Evolutionary conservation across 441 rosid species (phyloP).

Genomic region (Syzygium malaccense): DNA sequence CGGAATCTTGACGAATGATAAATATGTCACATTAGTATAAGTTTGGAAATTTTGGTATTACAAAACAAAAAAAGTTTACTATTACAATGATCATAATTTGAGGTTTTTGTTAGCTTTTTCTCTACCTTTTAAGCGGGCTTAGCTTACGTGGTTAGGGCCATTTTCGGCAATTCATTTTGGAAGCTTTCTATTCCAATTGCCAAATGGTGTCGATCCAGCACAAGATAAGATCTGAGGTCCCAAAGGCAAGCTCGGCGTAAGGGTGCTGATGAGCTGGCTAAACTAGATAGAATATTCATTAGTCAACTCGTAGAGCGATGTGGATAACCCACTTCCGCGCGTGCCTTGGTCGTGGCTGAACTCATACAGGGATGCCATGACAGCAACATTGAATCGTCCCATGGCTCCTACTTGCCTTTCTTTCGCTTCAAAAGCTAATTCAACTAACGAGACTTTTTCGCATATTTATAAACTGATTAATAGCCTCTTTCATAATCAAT

Average conservation of each 20-base stretch:
- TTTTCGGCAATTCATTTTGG: background rate
- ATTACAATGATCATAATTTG: background rate
- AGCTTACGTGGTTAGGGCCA: background rate
- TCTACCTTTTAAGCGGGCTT: background rate
- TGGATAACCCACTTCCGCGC: background rate
- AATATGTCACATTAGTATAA: too few species aligned
- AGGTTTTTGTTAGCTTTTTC: background rate
- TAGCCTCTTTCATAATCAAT: too few species aligned
- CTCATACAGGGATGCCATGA: background rate
- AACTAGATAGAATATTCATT: too few species aligned
- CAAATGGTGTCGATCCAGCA: background rate
- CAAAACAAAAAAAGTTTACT: too few species aligned
- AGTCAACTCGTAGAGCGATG: background rate
- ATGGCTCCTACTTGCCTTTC: background rate
- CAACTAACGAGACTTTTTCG: too few species aligned
- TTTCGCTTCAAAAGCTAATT: too few species aligned
- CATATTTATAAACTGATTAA: too few species aligned
- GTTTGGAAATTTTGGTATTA: too few species aligned
- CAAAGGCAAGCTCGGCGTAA: background rate
- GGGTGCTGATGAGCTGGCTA: too few species aligned
- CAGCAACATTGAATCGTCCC: background rate
- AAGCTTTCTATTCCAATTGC: background rate
- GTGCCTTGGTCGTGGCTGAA: background rate
- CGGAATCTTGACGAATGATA: too few species aligned
- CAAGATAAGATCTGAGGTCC: background rate